A percentile compares a stretch with the other conserved stretches of the same genome.
Evolutionary conservation across 2,329 filamentous ascomycete genomes (phyloP).

Genomic region (Cephalotrichum gorgonifer): DNA sequence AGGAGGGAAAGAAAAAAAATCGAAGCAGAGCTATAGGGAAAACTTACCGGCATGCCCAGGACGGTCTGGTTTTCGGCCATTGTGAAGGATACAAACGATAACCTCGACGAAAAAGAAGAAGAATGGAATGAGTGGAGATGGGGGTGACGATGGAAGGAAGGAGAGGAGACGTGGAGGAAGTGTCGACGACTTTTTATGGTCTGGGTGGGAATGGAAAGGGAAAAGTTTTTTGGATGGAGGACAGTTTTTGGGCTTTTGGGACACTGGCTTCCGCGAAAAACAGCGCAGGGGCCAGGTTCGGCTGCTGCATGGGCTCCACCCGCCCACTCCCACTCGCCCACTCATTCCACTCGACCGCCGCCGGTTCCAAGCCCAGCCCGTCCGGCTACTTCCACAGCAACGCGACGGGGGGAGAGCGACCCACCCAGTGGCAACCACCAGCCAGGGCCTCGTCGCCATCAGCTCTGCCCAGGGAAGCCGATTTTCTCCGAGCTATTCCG

Average conservation of each 20-base stretch:
- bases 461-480: not conserved
- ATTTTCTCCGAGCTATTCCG: not conserved
- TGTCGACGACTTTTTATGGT: slow-evolving; percentile 4
- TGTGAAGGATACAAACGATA: slow-evolving; percentile 26
- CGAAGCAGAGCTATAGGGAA: not conserved
- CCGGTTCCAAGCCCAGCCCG: not conserved
- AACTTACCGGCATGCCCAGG: slow-evolving; percentile 59
- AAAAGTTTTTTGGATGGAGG: slow-evolving; percentile 2
- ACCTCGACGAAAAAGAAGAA: slow-evolving; percentile 33
- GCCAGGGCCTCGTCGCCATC: not conserved
- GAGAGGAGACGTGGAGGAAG: slow-evolving; percentile 28
- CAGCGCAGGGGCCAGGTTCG: slow-evolving; percentile 3
- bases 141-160: slow-evolving; percentile 29
- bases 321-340: not conserved
- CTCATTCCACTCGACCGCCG: not conserved
- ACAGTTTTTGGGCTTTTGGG: slow-evolving; percentile 6
- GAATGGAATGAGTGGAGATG: slow-evolving; percentile 55
- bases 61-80: slow-evolving; percentile 51
- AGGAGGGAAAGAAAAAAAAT: slow-evolving; percentile 6
- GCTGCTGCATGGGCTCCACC: not conserved
- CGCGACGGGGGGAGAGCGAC: not conserved
- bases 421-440: not conserved
- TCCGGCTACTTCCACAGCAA: slow-evolving; percentile 1
- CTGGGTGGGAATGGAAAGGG: slow-evolving; percentile 1
- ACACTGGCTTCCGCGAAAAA: not conserved